Evolutionary conservation across 148 eudicot species (phyloP), one percentile per base, ranked within the genome.

Genomic region (Pharnaceum exiguum): DNA sequence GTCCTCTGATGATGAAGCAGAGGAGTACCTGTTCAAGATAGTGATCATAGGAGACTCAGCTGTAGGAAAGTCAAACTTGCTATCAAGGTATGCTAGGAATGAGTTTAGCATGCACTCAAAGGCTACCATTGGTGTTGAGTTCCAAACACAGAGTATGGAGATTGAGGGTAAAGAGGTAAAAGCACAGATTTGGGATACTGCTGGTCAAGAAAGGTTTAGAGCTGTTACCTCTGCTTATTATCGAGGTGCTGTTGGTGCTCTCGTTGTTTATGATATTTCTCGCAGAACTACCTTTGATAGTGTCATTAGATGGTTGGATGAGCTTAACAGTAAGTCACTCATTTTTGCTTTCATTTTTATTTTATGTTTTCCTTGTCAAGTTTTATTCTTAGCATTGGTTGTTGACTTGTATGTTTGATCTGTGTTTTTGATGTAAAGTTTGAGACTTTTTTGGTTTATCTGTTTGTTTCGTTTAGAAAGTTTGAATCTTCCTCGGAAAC

Each of bases 141-240:
- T 82, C 23, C 87, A 82, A 48, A 82, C 87, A 0, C 81, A 76
- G 50, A 79, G 77, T 28, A 67, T 82, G 60, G 87, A 75, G 15
- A 74, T 82, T 26, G 87, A 76, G 31, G 83, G 83, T 0, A 79
- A 79, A 52, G 83, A 78, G 16, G 81, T 82, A 4, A 79, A 79
- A 58, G 87, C 87, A 46, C 87, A 82, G 79, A 79, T 82, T 70
- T 82, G 87, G 87, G 87, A 82, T 57, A 82, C 87, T 46, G 87
- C 87, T 19, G 87, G 83, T 21, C 87, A 82, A 60, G 87, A 82
- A 32, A 66, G 87, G 5, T 82, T 82, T 33, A 74, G 87, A 1
- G 87, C 87, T 33, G 87, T 82, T 40, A 82, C 87, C n/a, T 82
- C 87, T 46, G 87, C 87, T 24, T 82, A 82, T 65, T 82, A 82